Conservation (phyloP, 805 yeast species). For the Schwanniomyces vanrijiae region DNA sequence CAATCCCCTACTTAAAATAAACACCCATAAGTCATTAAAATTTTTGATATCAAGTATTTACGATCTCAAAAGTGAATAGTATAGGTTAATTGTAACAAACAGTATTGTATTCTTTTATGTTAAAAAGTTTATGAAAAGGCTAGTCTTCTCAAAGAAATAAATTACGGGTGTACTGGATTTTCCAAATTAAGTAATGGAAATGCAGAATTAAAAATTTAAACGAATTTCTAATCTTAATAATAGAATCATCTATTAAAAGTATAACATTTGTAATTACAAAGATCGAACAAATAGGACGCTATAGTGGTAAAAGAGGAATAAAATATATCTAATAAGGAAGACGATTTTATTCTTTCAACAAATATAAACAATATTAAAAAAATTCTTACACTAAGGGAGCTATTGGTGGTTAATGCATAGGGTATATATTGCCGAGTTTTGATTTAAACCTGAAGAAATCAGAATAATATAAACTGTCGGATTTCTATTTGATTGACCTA, state of each 20-base stretch:
- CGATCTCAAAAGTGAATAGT: too few species aligned
- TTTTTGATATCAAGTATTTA: too few species aligned
- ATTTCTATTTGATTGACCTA: background rate
- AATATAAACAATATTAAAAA: background rate
- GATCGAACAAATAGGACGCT: background rate
- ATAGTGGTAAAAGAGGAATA: background rate
- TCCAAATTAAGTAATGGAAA: background rate
- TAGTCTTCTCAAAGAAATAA: background rate
- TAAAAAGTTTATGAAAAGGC: background rate
- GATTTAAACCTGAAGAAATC: background rate
- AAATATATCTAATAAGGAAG: background rate
- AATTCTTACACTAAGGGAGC: background rate
- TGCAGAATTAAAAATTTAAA: background rate
- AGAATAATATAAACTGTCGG: background rate
- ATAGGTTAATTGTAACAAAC: too few species aligned
- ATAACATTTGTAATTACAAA: background rate
- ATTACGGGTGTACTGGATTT: background rate
- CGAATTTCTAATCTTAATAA: background rate
- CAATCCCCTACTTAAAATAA: too few species aligned
- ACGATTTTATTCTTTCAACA: background rate
- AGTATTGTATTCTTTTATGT: background rate
- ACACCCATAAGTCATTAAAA: too few species aligned
- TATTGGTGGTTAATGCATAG: background rate
- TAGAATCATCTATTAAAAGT: background rate
- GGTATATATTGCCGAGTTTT: background rate